Conservation (phyloP, 2,329 filamentous ascomycete genomes). For the Fusarium sp. region DNA sequence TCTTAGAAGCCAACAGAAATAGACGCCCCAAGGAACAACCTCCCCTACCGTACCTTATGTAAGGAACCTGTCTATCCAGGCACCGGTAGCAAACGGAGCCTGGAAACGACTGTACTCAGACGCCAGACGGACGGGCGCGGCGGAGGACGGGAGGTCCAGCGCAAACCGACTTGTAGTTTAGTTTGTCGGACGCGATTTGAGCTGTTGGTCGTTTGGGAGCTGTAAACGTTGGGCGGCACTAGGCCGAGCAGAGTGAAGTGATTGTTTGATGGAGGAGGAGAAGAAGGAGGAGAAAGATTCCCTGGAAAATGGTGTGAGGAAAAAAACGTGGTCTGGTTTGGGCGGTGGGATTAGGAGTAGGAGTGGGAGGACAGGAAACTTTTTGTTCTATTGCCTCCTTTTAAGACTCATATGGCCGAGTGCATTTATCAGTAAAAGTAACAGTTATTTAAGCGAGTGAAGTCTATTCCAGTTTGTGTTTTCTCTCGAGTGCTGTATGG, state of each 20-base stretch:
- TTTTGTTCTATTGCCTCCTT: constrained; percentile 24
- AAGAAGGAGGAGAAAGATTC: constrained; percentile 7
- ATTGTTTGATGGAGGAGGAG: constrained; percentile 12
- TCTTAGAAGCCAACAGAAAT: constrained; percentile 13
- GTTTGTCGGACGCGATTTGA: not conserved
- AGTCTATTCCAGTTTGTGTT: not conserved
- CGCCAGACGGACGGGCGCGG: constrained; percentile 28
- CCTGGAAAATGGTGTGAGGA: constrained; percentile 23
- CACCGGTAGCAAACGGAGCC: constrained; percentile 32
- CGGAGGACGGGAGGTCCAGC: constrained; percentile 22
- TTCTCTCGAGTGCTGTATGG: not conserved
- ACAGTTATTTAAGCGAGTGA: not conserved
- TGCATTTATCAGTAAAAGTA: not conserved
- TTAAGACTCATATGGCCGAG: constrained; percentile 4
- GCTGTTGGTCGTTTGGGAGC: constrained; percentile 1
- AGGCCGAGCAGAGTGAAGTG: constrained; percentile 23
- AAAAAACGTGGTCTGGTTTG: constrained; percentile 37
- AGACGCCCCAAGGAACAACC: constrained; percentile 15
- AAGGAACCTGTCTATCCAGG: constrained; percentile 18
- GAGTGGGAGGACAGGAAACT: constrained; percentile 31
- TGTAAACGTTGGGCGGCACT: constrained; percentile 10
- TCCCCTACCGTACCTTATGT: constrained; percentile 22
- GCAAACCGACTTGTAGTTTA: constrained; percentile 3
- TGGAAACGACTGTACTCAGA: constrained; percentile 12
- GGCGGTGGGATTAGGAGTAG: constrained; percentile 18